These are phyloP conservation scores for Achlya hypogyna DNA, from an alignment of 352 stramenopile genomes.

Conservation along the genomic window DNA sequence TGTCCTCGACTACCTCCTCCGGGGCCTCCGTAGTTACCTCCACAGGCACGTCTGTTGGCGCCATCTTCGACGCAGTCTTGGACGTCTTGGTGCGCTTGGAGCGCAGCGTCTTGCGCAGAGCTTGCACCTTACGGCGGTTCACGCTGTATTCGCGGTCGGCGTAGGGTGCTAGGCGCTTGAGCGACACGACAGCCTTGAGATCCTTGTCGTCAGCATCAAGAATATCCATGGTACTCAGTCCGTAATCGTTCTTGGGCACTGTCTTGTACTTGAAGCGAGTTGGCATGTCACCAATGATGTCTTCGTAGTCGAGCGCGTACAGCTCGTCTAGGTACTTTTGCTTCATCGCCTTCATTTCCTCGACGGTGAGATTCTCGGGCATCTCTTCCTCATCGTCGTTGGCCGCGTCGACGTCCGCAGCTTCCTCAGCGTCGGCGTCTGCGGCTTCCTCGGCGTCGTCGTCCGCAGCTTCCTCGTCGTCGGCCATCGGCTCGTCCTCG, in stretches of 20 bases:
- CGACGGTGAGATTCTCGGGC: slow-evolving; percentile 44
- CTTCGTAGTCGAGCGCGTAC: slow-evolving; percentile 98
- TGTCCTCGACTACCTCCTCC: background rate
- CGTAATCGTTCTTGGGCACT: slow-evolving; percentile 94
- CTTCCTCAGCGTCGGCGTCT: slow-evolving; percentile 25
- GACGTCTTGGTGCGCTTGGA: slow-evolving; percentile 54
- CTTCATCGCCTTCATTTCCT: slow-evolving; percentile 72
- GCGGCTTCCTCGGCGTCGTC: slow-evolving; percentile 17
- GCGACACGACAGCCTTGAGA: slow-evolving; percentile 93
- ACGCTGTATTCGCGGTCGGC: slow-evolving; percentile 70
- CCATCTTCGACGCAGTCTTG: slow-evolving; percentile 19
- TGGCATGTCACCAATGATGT: slow-evolving; percentile 96
- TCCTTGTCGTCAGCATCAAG: slow-evolving; percentile 94
- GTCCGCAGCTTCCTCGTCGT: slow-evolving; percentile 29
- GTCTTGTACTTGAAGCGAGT: slow-evolving; percentile 97
- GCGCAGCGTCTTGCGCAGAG: slow-evolving; percentile 55
- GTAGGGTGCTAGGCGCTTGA: slow-evolving; percentile 97
- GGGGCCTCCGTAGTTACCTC: slow-evolving; percentile 13
- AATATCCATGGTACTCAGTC: slow-evolving; percentile 96
- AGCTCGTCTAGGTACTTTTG: slow-evolving; percentile 94
- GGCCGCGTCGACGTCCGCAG: slow-evolving; percentile 32
- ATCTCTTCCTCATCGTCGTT: slow-evolving; percentile 41
- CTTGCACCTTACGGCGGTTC: slow-evolving; percentile 41
- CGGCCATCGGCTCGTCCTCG: slow-evolving; percentile 21
- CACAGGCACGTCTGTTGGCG: slow-evolving; percentile 13